Percentiles rank a stretch among this genome's conserved stretches.
Evolutionary conservation across 202 grass and related monocot species (phyloP).

Genomic region (Tripidium arundinaceum): DNA sequence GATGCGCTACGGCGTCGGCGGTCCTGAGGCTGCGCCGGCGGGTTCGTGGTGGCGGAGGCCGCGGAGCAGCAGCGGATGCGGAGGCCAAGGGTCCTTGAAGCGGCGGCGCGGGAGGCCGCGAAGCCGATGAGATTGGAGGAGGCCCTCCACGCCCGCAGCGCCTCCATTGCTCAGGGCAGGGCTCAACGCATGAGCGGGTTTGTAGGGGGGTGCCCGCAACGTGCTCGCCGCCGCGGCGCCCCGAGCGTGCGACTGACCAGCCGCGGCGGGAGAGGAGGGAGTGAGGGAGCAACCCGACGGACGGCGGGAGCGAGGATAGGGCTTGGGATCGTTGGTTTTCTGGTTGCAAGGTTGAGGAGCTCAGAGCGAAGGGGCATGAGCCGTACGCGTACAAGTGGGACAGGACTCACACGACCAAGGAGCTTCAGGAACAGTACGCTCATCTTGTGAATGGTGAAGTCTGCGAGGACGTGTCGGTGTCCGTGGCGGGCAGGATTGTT

Average conservation of each 20-base stretch:
- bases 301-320: too few relatives aligned
- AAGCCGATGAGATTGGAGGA: slow-evolving; percentile 67
- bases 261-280: too few relatives aligned
- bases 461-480: slow-evolving; percentile 53
- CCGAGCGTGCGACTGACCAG: too few relatives aligned
- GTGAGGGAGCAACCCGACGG: too few relatives aligned
- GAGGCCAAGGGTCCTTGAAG: slow-evolving; percentile 34
- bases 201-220: not conserved
- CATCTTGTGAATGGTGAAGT: slow-evolving; percentile 74
- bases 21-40: slow-evolving; percentile 31
- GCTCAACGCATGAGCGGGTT: not conserved
- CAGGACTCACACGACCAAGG: slow-evolving; percentile 73
- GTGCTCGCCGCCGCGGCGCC: not conserved
- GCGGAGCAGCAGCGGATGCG: slow-evolving; percentile 57
- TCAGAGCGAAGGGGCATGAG: slow-evolving; percentile 77
- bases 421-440: slow-evolving; percentile 69
- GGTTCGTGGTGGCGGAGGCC: slow-evolving; percentile 37
- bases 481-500: slow-evolving; percentile 75
- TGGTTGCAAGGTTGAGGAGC: slow-evolving; percentile 73
- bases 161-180: slow-evolving; percentile 42
- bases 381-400: slow-evolving; percentile 94
- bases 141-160: slow-evolving; percentile 67
- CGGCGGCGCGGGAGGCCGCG: slow-evolving; percentile 37
- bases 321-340: not conserved
- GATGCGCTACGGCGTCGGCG: slow-evolving; percentile 52